phyloP scores from a whole-genome alignment of 768 basidiomycete genomes.

The Naganishia onofrii region DNA sequence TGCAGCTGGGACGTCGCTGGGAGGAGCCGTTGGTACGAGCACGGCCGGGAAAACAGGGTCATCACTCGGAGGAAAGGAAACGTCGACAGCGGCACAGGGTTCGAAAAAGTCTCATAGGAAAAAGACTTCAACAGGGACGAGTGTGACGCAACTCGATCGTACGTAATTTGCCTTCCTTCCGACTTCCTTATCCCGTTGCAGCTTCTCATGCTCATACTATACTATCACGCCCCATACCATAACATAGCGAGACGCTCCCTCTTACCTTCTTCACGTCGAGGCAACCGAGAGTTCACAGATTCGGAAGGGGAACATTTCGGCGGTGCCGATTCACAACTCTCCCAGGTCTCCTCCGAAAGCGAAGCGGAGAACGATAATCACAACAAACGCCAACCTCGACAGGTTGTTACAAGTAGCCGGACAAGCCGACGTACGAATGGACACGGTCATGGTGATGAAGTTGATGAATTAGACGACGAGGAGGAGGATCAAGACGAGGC shows the following conservation, averaged over 20 bases:
- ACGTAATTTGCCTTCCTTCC: background rate
- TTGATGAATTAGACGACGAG: constrained; percentile 13
- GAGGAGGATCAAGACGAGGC: background rate
- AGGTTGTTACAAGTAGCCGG: background rate
- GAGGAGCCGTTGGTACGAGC: no score
- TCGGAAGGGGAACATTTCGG: background rate
- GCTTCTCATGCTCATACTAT: no score
- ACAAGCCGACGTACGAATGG: background rate
- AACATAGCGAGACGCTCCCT: background rate
- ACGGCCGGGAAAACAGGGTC: no score
- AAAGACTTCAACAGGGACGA: background rate
- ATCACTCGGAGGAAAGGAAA: background rate
- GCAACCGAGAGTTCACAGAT: constrained; percentile 19
- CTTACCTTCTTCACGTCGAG: background rate
- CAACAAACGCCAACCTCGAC: background rate
- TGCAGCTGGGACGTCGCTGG: background rate
- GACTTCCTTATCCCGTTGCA: background rate
- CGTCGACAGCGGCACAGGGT: background rate
- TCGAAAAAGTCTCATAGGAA: background rate
- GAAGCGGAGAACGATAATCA: background rate
- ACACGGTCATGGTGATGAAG: background rate
- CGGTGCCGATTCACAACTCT: background rate
- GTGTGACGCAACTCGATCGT: background rate
- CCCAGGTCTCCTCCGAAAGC: no score
- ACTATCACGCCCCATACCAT: background rate